A percentile compares a stretch with the other conserved stretches of the same genome.
phyloP scores from a whole-genome alignment of 73 alveolate species.

The Paraurostyla sp. region DNA sequence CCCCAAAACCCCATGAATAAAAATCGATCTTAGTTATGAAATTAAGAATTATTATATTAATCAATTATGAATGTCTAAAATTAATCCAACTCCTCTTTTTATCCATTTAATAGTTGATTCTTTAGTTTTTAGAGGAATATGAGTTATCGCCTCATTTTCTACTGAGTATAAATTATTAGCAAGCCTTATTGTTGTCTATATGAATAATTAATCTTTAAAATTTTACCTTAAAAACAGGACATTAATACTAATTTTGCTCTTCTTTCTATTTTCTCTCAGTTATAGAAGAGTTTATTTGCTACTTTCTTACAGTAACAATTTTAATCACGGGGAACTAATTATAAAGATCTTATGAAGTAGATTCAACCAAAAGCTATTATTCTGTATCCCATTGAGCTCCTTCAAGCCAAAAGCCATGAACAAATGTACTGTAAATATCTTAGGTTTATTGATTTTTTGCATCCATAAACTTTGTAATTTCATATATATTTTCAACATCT shows the following conservation, averaged over 20 bases:
- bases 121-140: background rate
- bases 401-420: constrained; percentile 33
- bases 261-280: background rate
- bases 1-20: no score
- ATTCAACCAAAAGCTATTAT: background rate
- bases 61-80: background rate
- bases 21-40: no score
- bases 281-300: background rate
- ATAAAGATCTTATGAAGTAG: constrained; percentile 2
- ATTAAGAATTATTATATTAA: no score
- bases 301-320: background rate
- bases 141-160: background rate
- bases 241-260: background rate
- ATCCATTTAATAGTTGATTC: background rate
- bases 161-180: background rate
- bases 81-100: constrained; percentile 15
- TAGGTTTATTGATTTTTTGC: background rate
- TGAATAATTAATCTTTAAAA: no score
- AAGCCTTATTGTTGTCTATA: constrained; percentile 25
- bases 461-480: background rate
- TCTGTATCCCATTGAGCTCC: constrained; percentile 19
- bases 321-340: background rate
- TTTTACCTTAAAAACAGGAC: constrained; percentile 14
- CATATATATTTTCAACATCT: background rate
- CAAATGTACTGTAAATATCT: background rate